phyloP scores from a whole-genome alignment of 176 grass and related monocot species.

The Oropetium thomaeum region DNA sequence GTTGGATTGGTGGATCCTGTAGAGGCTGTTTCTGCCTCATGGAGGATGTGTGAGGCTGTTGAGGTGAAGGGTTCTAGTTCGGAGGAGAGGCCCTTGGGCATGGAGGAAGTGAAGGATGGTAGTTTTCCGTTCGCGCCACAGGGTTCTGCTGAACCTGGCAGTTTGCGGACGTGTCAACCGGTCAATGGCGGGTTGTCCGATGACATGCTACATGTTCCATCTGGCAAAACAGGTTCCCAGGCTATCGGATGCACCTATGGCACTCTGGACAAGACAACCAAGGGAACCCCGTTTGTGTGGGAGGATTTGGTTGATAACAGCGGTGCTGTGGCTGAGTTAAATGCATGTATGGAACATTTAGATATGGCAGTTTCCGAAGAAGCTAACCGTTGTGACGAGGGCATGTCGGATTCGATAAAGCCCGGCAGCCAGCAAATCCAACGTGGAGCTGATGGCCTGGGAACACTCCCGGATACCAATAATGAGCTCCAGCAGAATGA shows the following conservation, averaged over 20 bases:
- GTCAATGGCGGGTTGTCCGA: background rate
- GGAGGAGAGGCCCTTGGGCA: background rate
- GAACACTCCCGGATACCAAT: background rate
- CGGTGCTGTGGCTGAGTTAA: background rate
- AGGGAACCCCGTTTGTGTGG: background rate
- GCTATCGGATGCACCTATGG: background rate
- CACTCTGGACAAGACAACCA: background rate
- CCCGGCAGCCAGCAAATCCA: background rate
- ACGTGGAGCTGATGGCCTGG: constrained; percentile 3
- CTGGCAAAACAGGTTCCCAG: background rate
- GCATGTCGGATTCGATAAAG: background rate
- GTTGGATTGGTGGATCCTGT: background rate
- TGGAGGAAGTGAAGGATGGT: background rate
- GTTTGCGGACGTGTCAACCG: constrained; percentile 8
- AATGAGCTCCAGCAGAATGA: constrained; percentile 15
- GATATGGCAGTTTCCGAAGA: background rate
- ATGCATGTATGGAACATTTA: background rate
- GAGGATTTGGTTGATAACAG: background rate
- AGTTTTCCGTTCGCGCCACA: background rate
- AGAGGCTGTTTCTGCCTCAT: background rate
- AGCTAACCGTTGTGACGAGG: background rate
- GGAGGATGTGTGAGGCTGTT: constrained; percentile 1
- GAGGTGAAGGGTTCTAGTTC: background rate
- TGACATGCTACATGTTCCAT: background rate
- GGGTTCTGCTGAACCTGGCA: background rate